Base-by-base conservation (phyloP, 805 yeast species). In the Candida fluviatilis region DNA sequence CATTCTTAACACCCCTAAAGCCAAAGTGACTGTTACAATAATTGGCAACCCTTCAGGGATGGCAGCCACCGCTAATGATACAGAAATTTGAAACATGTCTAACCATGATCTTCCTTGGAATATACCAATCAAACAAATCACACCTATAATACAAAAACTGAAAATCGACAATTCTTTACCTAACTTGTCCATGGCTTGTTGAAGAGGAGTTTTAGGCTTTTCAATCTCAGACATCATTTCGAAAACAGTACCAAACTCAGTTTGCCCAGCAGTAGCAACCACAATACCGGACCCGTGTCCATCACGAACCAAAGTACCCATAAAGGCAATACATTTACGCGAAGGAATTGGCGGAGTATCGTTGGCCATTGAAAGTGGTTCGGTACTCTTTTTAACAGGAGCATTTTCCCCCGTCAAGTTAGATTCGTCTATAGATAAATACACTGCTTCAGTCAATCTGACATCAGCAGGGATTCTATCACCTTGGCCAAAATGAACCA, bases 1-100 rank as follows among this genome's bases (percentile, higher is more conserved):
- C 99, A 93, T 93, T 65, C 98, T 75, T 49, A 93, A 70, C 31
- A 93, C 99, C 35, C 99, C 99, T 16, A 93, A 70, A 0, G 99
- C 99, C 46, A 93, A 70, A 0, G 99, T 93, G 7, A 93, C 99
- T 4, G 99, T 91, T 29, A 93, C 99, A 58, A 93, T 93, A 52
- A 93, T 93, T 0, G 99, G 99, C 49, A 93, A 75, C 38, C 99
- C 99, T 63, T 93, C 99, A 4, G 99, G 99, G 51, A 93, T 93
- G 3, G 99, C 99, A 36, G 99, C 99, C 14, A 93, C 99, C 2
- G 99, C 99, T 45, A 93, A 71, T 1, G 97, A 89, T 7, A 93
- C 99, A 1, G 96, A 87, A 41, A 93, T 89, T 60, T 91, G 96
- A 65, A 93, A 91, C 97, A 95, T 93, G 46, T 93, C 98, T 41